Evolutionary conservation across 306 rosid genomes (phyloP).

Genomic region (Erythrophleum fordii): DNA sequence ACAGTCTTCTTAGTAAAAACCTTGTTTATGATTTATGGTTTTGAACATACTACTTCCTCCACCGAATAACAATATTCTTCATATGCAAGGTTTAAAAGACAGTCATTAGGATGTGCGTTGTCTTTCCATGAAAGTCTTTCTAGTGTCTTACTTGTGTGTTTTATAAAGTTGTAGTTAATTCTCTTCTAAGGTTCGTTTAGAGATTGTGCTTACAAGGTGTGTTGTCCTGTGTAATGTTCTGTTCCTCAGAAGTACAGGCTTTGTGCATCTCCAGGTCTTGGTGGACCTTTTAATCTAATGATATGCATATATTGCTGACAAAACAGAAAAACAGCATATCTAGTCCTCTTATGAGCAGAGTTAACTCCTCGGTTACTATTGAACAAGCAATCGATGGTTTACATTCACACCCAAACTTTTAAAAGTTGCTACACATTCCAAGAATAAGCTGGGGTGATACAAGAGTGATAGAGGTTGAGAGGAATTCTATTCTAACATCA

Average conservation of each 20-base stretch:
- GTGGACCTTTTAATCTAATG: no score
- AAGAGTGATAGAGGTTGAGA: constrained; percentile 44
- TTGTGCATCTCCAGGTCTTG: not conserved
- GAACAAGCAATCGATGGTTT: constrained; percentile 22
- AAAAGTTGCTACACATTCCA: constrained; percentile 52
- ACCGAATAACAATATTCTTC: no score
- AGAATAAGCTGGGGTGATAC: constrained; percentile 43
- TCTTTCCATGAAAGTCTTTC: not conserved
- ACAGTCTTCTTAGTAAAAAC: no score
- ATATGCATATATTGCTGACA: not conserved
- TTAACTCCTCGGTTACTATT: not conserved
- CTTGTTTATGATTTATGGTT: no score
- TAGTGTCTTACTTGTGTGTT: not conserved
- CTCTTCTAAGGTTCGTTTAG: not conserved
- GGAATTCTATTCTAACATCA: constrained; percentile 58
- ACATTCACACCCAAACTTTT: constrained; percentile 40
- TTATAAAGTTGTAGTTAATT: not conserved
- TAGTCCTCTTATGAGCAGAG: not conserved
- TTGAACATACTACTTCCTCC: no score
- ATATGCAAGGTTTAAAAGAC: no score
- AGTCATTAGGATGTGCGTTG: no score
- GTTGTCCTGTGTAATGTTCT: not conserved
- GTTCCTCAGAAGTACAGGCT: not conserved
- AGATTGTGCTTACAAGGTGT: not conserved
- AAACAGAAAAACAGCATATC: not conserved